Percentiles rank a stretch among this genome's conserved stretches.
Conservation (phyloP, 2,329 filamentous ascomycete species). For the Cercospora beticola region DNA sequence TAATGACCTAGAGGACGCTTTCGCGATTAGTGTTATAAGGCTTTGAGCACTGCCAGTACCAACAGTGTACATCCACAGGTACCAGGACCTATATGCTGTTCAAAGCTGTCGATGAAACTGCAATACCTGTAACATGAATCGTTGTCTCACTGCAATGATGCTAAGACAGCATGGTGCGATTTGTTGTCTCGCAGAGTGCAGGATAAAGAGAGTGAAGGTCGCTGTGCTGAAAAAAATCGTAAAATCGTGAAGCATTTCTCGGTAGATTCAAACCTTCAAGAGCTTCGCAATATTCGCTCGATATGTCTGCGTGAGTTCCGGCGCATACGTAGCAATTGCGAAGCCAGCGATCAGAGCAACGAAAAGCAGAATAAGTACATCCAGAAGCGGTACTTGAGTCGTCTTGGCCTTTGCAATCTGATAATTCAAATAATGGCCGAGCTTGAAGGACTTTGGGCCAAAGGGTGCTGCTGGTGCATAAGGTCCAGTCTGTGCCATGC, state of each 20-base stretch:
- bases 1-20: neutral
- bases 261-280: neutral
- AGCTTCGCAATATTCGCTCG: neutral
- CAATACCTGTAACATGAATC: neutral
- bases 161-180: neutral
- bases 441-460: conserved; percentile 24
- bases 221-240: neutral
- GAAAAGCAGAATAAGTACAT: conserved; percentile 19
- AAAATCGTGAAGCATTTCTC: neutral
- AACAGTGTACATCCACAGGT: neutral
- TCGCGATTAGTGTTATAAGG: neutral
- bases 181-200: neutral
- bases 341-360: conserved; percentile 20
- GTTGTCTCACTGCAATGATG: neutral
- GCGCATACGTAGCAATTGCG: conserved; percentile 16
- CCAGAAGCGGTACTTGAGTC: conserved; percentile 14
- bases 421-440: conserved; percentile 21
- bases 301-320: neutral
- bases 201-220: neutral
- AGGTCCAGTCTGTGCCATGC: conserved; percentile 15
- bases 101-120: neutral
- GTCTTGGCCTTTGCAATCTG: conserved; percentile 20
- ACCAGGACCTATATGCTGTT: neutral
- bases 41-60: neutral
- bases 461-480: conserved; percentile 24